These are phyloP conservation scores for Coniochaeta pulveracea DNA, from an alignment of 2,329 filamentous ascomycete species.

Conservation along the genomic window DNA sequence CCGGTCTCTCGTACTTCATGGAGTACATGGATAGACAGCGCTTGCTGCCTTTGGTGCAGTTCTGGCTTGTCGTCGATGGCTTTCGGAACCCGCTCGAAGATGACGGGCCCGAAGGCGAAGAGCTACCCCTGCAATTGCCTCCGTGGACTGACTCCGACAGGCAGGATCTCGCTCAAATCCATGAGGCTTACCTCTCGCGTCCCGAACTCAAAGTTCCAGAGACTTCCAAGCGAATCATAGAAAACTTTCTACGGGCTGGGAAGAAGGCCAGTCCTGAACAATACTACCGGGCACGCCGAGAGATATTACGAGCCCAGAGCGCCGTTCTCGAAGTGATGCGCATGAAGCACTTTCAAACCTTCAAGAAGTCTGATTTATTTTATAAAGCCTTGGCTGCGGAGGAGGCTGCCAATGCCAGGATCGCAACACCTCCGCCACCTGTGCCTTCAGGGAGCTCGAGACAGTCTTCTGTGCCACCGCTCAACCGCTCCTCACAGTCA, in stretches of 20 bases:
- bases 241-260: conserved; percentile 68
- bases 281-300: conserved; percentile 71
- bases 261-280: conserved; percentile 65
- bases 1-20: conserved; percentile 96
- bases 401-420: conserved; percentile 42
- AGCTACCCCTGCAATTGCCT: conserved; percentile 46
- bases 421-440: conserved; percentile 9
- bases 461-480: conserved; percentile 13
- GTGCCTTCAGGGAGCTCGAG: conserved; percentile 23
- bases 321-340: conserved; percentile 77
- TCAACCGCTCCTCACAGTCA: conserved; percentile 22
- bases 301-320: conserved; percentile 74
- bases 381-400: conserved; percentile 93
- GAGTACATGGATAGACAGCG: conserved; percentile 94
- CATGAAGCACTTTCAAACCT: conserved; percentile 66
- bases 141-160: conserved; percentile 78
- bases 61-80: conserved; percentile 96
- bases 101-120: conserved; percentile 60
- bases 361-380: conserved; percentile 87
- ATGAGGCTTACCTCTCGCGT: conserved; percentile 76
- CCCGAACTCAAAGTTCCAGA: conserved; percentile 70
- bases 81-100: conserved; percentile 86
- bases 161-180: conserved; percentile 80
- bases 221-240: conserved; percentile 57
- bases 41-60: conserved; percentile 84